phyloP scores from a whole-genome alignment of 2,329 filamentous ascomycete species.

The Claviceps sp. region DNA sequence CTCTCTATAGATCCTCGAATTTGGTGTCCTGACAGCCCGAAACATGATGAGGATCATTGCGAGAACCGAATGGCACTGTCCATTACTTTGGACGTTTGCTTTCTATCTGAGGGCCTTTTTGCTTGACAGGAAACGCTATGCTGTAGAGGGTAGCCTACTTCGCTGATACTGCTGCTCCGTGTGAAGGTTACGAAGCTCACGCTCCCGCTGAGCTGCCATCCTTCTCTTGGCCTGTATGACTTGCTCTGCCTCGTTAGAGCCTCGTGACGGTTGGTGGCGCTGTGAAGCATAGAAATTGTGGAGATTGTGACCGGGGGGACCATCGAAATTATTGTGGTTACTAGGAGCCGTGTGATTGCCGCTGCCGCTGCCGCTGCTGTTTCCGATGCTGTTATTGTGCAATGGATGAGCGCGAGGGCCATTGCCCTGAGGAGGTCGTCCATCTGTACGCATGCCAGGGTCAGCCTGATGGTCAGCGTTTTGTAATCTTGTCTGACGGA shows the following conservation, averaged over 20 bases:
- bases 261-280: constrained; percentile 74
- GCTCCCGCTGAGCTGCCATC: constrained; percentile 97
- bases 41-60: constrained; percentile 6
- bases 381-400: constrained; percentile 54
- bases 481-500: background rate
- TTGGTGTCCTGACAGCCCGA: background rate
- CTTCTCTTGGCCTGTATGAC: constrained; percentile 98
- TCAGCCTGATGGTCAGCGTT: constrained; percentile 11
- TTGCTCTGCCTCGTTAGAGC: constrained; percentile 86
- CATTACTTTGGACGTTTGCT: constrained; percentile 17
- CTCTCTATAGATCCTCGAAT: constrained; percentile 3
- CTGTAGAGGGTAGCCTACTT: constrained; percentile 80
- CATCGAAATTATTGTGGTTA: constrained; percentile 74
- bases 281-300: constrained; percentile 93
- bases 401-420: constrained; percentile 68
- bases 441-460: constrained; percentile 37
- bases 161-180: constrained; percentile 99
- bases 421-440: constrained; percentile 51
- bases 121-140: constrained; percentile 42
- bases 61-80: constrained; percentile 9
- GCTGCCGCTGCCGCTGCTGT: constrained; percentile 29
- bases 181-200: constrained; percentile 98
- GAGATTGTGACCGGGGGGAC: constrained; percentile 57
- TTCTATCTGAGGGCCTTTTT: constrained; percentile 25
- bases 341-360: constrained; percentile 49